Conservation (phyloP, 2,329 filamentous ascomycete genomes). For the Ceratocystis papillata region DNA sequence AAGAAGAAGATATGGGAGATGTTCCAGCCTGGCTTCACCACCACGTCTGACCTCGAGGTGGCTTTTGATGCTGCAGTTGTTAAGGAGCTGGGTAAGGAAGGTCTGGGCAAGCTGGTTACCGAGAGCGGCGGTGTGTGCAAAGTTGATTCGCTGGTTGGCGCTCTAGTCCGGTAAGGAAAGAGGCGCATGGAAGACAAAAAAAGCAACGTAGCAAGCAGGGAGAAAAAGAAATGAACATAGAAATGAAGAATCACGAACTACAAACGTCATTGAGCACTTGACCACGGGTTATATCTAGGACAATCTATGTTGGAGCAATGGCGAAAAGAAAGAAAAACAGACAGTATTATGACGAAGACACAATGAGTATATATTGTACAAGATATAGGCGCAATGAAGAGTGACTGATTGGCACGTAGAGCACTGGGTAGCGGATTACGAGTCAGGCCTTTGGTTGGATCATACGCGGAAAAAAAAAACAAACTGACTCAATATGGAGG, state of each 20-base stretch:
- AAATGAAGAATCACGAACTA: constrained; percentile 12
- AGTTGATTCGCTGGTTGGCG: constrained; percentile 69
- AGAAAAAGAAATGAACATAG: neutral
- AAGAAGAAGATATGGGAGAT: constrained; percentile 99
- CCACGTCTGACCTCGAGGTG: constrained; percentile 67
- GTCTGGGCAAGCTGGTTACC: constrained; percentile 58
- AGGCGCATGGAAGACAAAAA: neutral
- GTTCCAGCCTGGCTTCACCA: constrained; percentile 92
- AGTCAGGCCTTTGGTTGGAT: neutral
- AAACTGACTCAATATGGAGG: constrained; percentile 1
- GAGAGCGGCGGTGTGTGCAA: constrained; percentile 69
- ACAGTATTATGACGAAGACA: neutral
- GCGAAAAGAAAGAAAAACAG: neutral
- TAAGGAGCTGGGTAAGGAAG: constrained; percentile 63
- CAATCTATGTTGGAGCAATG: neutral
- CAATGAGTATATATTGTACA: constrained; percentile 12
- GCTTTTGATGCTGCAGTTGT: constrained; percentile 73
- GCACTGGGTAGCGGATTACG: too few species aligned
- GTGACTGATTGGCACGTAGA: neutral
- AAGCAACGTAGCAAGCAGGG: neutral
- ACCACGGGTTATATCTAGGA: neutral
- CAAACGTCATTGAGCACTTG: neutral
- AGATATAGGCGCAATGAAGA: constrained; percentile 10
- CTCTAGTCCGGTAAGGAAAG: constrained; percentile 60
- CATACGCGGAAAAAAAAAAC: constrained; percentile 3